Conservation (phyloP, 23 red algal species). For the Pyropia haitanensis region DNA sequence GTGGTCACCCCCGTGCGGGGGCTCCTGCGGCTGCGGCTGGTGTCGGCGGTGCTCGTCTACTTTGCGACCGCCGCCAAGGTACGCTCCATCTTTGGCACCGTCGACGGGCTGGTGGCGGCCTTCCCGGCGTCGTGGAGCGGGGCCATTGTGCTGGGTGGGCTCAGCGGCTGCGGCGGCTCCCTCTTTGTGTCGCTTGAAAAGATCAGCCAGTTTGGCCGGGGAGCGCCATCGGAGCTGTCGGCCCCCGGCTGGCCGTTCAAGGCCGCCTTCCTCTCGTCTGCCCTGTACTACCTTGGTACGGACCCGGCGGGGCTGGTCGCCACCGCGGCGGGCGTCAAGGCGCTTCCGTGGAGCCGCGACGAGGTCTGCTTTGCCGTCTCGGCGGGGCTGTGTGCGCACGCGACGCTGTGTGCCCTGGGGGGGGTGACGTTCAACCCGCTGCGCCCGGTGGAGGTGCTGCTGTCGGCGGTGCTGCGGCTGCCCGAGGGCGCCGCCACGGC, state of each 20-base stretch:
- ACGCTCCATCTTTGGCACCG: constrained; percentile 53
- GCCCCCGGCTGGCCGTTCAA: constrained; percentile 62
- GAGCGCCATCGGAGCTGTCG: constrained; percentile 37
- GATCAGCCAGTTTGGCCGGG: constrained; percentile 27
- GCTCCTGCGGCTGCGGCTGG: constrained; percentile 22
- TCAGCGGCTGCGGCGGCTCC: constrained; percentile 51
- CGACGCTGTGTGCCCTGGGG: neutral
- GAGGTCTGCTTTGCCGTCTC: constrained; percentile 24
- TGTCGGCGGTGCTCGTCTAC: constrained; percentile 37
- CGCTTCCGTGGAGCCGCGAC: neutral
- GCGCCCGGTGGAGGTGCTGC: no score
- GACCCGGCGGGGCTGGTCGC: constrained; percentile 29
- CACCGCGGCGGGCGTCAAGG: neutral
- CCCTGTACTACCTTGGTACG: constrained; percentile 42
- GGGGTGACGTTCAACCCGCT: no score
- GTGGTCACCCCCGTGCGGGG: neutral
- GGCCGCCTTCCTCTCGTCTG: constrained; percentile 46
- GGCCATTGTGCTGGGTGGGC: constrained; percentile 47
- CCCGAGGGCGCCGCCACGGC: no score
- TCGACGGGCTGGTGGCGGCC: constrained; percentile 25
- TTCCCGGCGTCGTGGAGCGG: constrained; percentile 24
- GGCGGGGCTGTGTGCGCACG: constrained; percentile 28
- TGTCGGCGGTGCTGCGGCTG: no score
- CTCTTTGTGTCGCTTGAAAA: constrained; percentile 58
- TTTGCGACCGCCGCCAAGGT: constrained; percentile 58